Percentiles rank a stretch among this genome's conserved stretches.
phyloP scores from a whole-genome alignment of 1,139 yeast species.

The Nadsonia commutata region DNA sequence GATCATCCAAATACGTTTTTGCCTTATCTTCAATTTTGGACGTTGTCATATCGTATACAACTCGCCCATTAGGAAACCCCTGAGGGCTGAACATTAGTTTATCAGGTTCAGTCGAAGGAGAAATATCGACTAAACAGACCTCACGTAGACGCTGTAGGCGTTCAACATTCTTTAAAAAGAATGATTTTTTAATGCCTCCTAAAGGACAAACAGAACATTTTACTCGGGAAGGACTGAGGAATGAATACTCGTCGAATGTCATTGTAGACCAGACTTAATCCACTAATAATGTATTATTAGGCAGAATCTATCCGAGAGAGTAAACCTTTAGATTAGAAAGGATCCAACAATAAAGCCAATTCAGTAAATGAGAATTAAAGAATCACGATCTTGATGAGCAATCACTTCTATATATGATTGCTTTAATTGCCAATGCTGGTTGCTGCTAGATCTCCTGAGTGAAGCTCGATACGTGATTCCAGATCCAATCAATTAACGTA shows the following conservation, averaged over 20 bases:
- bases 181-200: neutral
- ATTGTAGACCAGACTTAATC: too few species aligned
- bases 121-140: neutral
- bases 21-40: conserved; percentile 1
- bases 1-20: conserved; percentile 4
- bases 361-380: too few species aligned
- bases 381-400: too few species aligned
- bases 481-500: too few species aligned
- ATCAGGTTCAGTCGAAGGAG: neutral
- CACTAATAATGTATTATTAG: too few species aligned
- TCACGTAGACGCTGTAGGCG: neutral
- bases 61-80: neutral
- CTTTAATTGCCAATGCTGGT: too few species aligned
- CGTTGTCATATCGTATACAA: neutral
- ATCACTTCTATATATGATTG: too few species aligned
- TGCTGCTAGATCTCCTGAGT: too few species aligned
- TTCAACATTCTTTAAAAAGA: neutral
- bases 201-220: neutral
- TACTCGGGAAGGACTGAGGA: neutral
- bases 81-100: neutral
- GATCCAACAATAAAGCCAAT: too few species aligned
- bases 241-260: neutral
- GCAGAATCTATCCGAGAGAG: too few species aligned
- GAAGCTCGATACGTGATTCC: too few species aligned
- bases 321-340: too few species aligned